Evolutionary conservation across 164 flowering plant genomes (phyloP).

Genomic region (Stephania japonica): DNA sequence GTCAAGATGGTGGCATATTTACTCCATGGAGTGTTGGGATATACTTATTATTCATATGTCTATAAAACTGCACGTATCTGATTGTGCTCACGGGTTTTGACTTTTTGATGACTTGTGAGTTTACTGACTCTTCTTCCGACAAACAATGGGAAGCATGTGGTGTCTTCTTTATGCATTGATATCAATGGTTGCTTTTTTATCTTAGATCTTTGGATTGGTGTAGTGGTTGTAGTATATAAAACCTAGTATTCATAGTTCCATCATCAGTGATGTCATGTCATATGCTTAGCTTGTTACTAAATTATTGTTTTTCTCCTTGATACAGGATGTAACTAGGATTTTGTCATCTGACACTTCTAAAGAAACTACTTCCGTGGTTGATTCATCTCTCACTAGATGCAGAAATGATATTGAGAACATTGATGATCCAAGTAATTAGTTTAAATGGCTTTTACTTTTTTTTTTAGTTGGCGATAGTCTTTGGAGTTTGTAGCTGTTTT

Average conservation of each 20-base stretch:
- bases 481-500: too few relatives aligned
- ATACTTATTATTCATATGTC: too few relatives aligned
- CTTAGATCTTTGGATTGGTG: background rate
- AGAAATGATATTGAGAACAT: constrained; percentile 45
- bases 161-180: background rate
- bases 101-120: background rate
- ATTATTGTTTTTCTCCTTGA: background rate
- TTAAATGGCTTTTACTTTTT: background rate
- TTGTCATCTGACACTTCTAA: constrained; percentile 52
- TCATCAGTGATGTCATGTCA: background rate
- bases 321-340: constrained; percentile 24
- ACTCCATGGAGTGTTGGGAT: too few relatives aligned
- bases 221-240: background rate
- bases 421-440: constrained; percentile 48
- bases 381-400: background rate
- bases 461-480: background rate
- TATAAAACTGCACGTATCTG: background rate
- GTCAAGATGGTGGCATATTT: too few relatives aligned
- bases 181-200: background rate
- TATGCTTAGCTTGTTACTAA: background rate
- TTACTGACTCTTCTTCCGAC: background rate
- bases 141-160: background rate
- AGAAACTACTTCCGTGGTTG: constrained; percentile 31
- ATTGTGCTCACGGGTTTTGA: background rate
- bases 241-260: background rate